Base-by-base conservation (phyloP, 768 basidiomycete genomes). In the Calocybe indica region DNA sequence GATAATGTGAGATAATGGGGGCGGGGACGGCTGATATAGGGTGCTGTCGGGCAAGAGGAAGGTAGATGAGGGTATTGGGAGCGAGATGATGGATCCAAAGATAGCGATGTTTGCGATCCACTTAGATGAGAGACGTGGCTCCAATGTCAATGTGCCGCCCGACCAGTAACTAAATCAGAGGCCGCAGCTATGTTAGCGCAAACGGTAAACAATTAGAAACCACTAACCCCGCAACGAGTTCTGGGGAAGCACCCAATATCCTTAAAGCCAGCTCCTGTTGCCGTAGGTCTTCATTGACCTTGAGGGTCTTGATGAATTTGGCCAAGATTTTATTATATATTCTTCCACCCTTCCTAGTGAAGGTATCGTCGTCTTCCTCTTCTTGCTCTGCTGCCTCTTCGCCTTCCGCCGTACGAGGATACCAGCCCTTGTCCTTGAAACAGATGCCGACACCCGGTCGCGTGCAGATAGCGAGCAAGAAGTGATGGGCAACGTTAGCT, bases 51-150 rank as follows among this genome's bases (percentile, higher is more conserved):
- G 67, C 11, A 86, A 70, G 49, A 80, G 66, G 60, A 93, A 92
- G 0, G 78, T 78, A 0, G 69, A 55, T 0, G 69, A 54, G 0
- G 93, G 91, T 1, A 92, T 67, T 0, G 88, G 81, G 0, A 92
- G 75, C 0, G 88, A 85, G 43, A 96, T 74, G 45, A 97, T 76
- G 6, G 74, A 73, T 2, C 85, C 89, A 36, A 90, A 80, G 58
- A 93, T 87, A 5, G 89, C 73, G 53, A 96, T 83, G 49, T 92
- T 95, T 0, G 86, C 80, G 31, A 97, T 83, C 93, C 95, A 98
- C 59, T 85, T 86, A 0, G 88, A 88, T 0, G 89, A 88, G 5
- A 93, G 75, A 2, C 92, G 82, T 0, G 92, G 91, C 56, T 95
- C 92, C 5, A 94, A 72, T 0, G 88, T 86, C 32, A 91, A 65